A percentile compares a stretch with the other conserved stretches of the same genome.
Evolutionary conservation across 257 asterid species (phyloP).

Genomic region (Ilex aquifolium): DNA sequence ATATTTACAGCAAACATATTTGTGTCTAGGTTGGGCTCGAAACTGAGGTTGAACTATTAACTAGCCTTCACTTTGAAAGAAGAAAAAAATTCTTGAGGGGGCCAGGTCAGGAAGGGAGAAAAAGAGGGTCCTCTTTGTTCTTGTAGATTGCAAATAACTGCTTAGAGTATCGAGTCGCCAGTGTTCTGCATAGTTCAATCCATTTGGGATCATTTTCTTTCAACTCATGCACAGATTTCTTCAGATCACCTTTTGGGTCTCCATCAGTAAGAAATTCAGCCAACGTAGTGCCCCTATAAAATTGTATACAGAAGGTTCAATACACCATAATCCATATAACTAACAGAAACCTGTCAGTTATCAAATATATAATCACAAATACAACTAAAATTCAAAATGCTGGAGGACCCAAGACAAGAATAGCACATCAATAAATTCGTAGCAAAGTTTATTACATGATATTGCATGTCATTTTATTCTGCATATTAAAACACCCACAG

Average conservation of each 20-base stretch:
- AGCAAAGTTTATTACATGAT: too few species aligned
- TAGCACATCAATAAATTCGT: too few species aligned
- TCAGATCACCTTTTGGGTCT: conserved; percentile 37
- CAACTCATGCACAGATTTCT: conserved; percentile 47
- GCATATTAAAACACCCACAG: too few species aligned
- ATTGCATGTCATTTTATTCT: too few species aligned
- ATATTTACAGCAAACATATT: too few species aligned
- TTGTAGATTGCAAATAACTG: conserved; percentile 54
- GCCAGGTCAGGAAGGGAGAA: conserved; percentile 22
- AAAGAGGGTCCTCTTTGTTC: conserved; percentile 47
- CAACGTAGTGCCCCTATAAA: conserved; percentile 50
- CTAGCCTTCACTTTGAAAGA: background rate
- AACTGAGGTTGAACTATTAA: background rate
- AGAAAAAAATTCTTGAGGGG: background rate
- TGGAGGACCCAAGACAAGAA: too few species aligned
- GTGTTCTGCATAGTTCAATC: conserved; percentile 30
- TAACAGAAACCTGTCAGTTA: too few species aligned
- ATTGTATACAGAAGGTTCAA: conserved; percentile 1
- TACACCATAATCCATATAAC: too few species aligned
- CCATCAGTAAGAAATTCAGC: conserved; percentile 56
- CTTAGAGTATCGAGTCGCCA: conserved; percentile 46
- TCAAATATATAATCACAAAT: too few species aligned
- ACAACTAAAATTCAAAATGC: too few species aligned
- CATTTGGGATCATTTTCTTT: conserved; percentile 29
- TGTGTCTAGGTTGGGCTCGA: too few species aligned